Conservation (phyloP, 495 filamentous ascomycete genomes). For the Neurospora sp. region DNA sequence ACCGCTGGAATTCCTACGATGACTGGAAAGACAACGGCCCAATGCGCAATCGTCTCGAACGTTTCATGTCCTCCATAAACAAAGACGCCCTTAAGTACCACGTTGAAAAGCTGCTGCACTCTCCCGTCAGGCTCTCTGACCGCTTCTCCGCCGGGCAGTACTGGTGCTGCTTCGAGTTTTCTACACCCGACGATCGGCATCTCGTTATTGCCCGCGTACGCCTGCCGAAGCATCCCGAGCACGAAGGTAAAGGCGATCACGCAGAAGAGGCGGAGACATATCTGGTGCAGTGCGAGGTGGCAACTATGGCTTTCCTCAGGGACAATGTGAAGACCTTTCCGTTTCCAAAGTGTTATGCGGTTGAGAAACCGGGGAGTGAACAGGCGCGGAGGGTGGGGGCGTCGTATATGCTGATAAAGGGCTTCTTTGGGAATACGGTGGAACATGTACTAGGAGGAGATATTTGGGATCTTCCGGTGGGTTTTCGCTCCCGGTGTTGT, state of each 20-base stretch:
- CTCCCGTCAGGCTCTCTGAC: constrained; percentile 13
- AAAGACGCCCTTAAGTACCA: constrained; percentile 14
- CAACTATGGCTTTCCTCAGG: constrained; percentile 16
- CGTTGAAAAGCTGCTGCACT: constrained; percentile 7
- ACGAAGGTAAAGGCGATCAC: neutral
- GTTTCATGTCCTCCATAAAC: constrained; percentile 13
- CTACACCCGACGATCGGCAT: constrained; percentile 7
- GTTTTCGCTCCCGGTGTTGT: neutral
- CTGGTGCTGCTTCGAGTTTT: constrained; percentile 23
- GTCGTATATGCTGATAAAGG: constrained; percentile 23
- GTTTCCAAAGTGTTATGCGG: constrained; percentile 12
- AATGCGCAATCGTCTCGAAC: constrained; percentile 17
- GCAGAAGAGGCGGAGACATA: constrained; percentile 12
- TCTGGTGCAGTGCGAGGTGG: constrained; percentile 17
- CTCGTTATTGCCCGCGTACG: constrained; percentile 16
- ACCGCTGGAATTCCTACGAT: constrained; percentile 18
- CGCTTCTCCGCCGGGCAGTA: constrained; percentile 23
- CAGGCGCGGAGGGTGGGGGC: constrained; percentile 13
- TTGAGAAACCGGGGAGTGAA: constrained; percentile 11
- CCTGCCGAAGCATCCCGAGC: constrained; percentile 17
- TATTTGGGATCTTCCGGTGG: constrained; percentile 17
- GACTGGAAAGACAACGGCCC: constrained; percentile 17
- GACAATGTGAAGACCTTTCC: constrained; percentile 4
- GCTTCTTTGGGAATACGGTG: constrained; percentile 20
- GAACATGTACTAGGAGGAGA: constrained; percentile 9